A percentile compares a stretch with the other conserved stretches of the same genome.
Evolutionary conservation across 371 early-diverging fungal genomes (phyloP).

Genomic region (Circinella umbellata): DNA sequence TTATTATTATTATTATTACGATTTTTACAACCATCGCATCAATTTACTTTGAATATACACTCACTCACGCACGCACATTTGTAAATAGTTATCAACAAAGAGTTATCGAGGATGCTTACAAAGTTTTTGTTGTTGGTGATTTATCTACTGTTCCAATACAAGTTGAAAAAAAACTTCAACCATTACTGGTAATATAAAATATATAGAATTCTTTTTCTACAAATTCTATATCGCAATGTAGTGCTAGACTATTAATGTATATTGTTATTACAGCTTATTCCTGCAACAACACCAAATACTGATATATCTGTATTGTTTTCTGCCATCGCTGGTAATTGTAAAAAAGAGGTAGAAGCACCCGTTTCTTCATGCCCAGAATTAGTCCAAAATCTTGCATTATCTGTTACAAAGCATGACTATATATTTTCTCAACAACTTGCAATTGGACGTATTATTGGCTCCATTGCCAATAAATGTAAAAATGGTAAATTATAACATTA

Average conservation of each 20-base stretch:
- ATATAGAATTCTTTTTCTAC: background rate
- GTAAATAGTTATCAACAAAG: background rate
- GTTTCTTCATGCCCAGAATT: conserved; percentile 38
- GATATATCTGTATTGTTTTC: conserved; percentile 41
- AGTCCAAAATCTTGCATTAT: conserved; percentile 32
- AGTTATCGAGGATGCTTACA: background rate
- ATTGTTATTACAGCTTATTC: background rate
- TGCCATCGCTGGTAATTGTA: conserved; percentile 41
- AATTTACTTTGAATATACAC: too few species aligned
- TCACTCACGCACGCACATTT: background rate
- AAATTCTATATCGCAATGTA: background rate
- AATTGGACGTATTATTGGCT: conserved; percentile 55
- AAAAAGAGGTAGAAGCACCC: conserved; percentile 28
- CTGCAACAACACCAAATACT: background rate
- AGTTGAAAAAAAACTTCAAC: background rate
- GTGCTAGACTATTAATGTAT: too few species aligned
- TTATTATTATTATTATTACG: background rate
- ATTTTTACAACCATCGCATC: too few species aligned
- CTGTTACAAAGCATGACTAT: background rate
- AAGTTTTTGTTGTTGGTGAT: conserved; percentile 9
- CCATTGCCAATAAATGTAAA: conserved; percentile 64
- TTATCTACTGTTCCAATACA: background rate
- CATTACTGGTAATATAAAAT: background rate
- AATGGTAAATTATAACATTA: conserved; percentile 37
- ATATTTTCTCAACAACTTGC: conserved; percentile 37